Conservation (phyloP, 768 basidiomycete genomes). For the Rubroboletus satanas region DNA sequence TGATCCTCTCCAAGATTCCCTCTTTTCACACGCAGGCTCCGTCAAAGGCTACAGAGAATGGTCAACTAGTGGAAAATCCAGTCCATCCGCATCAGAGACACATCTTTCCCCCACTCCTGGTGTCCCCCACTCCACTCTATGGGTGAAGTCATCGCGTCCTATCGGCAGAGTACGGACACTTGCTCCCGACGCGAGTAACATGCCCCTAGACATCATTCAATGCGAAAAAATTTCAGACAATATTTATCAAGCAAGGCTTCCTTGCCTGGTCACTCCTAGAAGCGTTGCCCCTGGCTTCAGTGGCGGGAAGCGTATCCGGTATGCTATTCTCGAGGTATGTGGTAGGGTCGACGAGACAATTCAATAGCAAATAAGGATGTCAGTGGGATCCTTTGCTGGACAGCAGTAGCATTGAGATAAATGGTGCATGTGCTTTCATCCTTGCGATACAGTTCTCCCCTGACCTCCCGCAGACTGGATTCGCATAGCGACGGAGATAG, state of each 20-base stretch:
- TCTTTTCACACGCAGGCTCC: constrained; percentile 77
- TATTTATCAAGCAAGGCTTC: constrained; percentile 70
- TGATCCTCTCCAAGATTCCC: constrained; percentile 82
- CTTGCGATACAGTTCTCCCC: background rate
- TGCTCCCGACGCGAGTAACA: constrained; percentile 25
- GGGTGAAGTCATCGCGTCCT: constrained; percentile 68
- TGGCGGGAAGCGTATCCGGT: constrained; percentile 70
- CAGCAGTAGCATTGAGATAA: constrained; percentile 83
- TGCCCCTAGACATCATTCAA: constrained; percentile 31
- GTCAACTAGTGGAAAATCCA: constrained; percentile 61
- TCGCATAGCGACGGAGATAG: constrained; percentile 86
- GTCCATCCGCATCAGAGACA: constrained; percentile 31
- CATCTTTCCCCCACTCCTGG: constrained; percentile 1
- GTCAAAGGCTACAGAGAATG: constrained; percentile 79
- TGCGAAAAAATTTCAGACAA: constrained; percentile 52
- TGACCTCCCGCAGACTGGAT: constrained; percentile 67
- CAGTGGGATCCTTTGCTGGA: constrained; percentile 88
- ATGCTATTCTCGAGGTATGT: constrained; percentile 76
- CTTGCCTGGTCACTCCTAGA: constrained; percentile 76
- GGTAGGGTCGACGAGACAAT: background rate
- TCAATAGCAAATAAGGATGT: background rate
- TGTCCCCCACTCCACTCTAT: constrained; percentile 38
- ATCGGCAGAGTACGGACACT: constrained; percentile 48
- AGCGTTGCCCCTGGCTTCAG: constrained; percentile 57
- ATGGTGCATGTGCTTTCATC: constrained; percentile 44